Base-by-base conservation (phyloP, 1,284 basidiomycete species). In the Polyporus tsugae region DNA sequence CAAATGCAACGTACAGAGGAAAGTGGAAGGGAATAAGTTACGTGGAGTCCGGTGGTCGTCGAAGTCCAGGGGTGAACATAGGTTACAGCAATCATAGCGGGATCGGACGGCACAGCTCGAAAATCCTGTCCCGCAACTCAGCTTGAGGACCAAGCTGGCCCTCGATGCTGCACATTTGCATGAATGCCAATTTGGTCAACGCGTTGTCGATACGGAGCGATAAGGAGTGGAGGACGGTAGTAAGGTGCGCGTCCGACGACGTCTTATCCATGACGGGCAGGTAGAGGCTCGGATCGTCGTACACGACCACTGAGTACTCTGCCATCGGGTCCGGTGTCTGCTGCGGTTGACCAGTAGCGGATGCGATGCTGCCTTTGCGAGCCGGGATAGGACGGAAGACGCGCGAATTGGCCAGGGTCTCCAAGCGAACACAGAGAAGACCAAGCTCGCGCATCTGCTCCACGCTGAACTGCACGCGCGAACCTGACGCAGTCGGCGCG, bases 161-260 rank as follows among this genome's bases (percentile, higher is more conserved):
- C 59, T 69, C 70, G 59, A 69, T 49, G 57, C 55, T 65, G 65
- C 52, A 55, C 66, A 69, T 70, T 63, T 71, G 75, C 65, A 76
- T 76, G 70, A 84, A 75, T 25, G 81, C 78, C 73, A 97, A 80
- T 38, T 88, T 84, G 17, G 88, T 84, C 36, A 93, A 81, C n/a
- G 91, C 88, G 77, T 97, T 96, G 77, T 96, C 92, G 62, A 97
- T 90, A 46, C 96, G 86, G 17, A 90, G 82, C 22, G 91, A 85
- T 52, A 97, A 78, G 3, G 89, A 92, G 73, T 96, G 93, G 44
- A 98, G 83, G 11, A 95, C 81, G 60, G 88, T 82, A 76, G 90
- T 86, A 60, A 97, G 81, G 73, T 97, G 94, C 49, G 87, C 83
- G 75, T 97, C 95, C 17, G 88, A 86, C 19, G 87, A 86, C 72